Evolutionary conservation across 306 rosid genomes (phyloP), one percentile per base, ranked within the genome.

Genomic region (Vigna unguiculata): DNA sequence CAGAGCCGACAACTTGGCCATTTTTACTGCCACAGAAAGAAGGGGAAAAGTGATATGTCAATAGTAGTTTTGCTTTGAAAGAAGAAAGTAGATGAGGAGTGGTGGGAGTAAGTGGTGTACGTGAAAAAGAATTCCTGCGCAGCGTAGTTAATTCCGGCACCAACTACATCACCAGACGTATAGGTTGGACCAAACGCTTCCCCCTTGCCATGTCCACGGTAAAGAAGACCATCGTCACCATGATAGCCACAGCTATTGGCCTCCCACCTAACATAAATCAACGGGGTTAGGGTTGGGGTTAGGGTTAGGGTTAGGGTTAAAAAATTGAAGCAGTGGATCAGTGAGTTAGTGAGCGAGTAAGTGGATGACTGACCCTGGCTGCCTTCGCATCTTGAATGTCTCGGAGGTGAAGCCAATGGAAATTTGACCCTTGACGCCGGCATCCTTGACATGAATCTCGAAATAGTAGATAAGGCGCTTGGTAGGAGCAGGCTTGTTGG

Each of bases 201-300:
- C 11, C 95, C 90, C 79, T 88, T 92, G 58, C 88, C 97, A 5
- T 76, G 84, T 61, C 98, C 98, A 32, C 80, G 97, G 69, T 96
- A 96, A 83, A 96, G 92, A 11, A 84, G 49, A 72, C 99, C 99
- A 79, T 96, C 99, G 69, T 96, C 99, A 24, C 97, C 99, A 15
- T 96, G 99, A 81, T 96, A 96, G 52, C 99, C 99, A 74, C 89
- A 92, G 82, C 99, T 96, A 74, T 96, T 93, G 75, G 92, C 86
- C 79, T 96, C 99, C 99, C 99, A 94, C 74, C 98, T 94, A 83
- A 38, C 34, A 14, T 4, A 40, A 40, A 40, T 40, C 10, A 40
- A 40, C 1, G 45, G 45, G 13, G 3, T 15, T 30, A 2, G 41
- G 41, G 21, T 59, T 59, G 8, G 25, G 20, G 11, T 13, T 58